A percentile compares a stretch with the other conserved stretches of the same genome.
Conservation (phyloP, 805 yeast species). For the Monosporozyma yasuniensis region DNA sequence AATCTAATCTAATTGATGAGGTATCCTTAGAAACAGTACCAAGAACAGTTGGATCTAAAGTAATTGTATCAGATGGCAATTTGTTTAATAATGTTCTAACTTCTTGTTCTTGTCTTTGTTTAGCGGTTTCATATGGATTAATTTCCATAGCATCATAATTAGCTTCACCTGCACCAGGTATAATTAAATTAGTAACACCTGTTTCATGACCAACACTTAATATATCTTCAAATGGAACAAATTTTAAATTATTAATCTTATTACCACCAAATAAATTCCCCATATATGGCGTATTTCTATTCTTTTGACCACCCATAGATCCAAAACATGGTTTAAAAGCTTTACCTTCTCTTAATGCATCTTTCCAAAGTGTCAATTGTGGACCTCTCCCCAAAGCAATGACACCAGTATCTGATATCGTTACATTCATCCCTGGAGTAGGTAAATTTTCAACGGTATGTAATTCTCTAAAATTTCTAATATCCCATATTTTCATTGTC, state of each 20-base stretch:
- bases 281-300: constrained; percentile 74
- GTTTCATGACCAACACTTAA: constrained; percentile 75
- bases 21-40: constrained; percentile 78
- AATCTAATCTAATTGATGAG: constrained; percentile 50
- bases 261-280: constrained; percentile 77
- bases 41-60: constrained; percentile 78
- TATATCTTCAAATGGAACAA: constrained; percentile 95
- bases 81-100: constrained; percentile 80
- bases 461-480: constrained; percentile 69
- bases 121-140: constrained; percentile 85
- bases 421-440: constrained; percentile 73
- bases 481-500: constrained; percentile 84
- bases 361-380: constrained; percentile 91
- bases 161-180: constrained; percentile 98
- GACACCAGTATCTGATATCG: constrained; percentile 80
- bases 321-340: constrained; percentile 44
- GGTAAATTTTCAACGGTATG: constrained; percentile 56
- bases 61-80: constrained; percentile 83
- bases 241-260: constrained; percentile 54
- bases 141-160: constrained; percentile 88
- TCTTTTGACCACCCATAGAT: constrained; percentile 27
- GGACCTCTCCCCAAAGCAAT: constrained; percentile 93
- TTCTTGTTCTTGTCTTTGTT: constrained; percentile 90
- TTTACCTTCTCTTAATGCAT: constrained; percentile 42
- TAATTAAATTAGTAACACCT: constrained; percentile 75